Conservation (phyloP, 108 stramenopile species). For the Cyclotella kingstonii region DNA sequence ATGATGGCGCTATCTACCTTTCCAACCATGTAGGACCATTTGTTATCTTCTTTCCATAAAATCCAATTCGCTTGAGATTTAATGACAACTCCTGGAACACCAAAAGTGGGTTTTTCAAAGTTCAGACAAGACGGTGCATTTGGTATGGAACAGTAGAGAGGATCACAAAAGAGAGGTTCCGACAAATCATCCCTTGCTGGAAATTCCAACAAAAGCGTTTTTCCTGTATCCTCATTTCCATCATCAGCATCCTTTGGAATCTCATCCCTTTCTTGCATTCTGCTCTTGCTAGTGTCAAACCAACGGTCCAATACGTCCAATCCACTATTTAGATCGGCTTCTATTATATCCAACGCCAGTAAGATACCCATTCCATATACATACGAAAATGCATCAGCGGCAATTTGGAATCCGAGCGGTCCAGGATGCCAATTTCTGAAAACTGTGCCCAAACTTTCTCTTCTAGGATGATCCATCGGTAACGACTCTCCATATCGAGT, state of each 20-base stretch:
- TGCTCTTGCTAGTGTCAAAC: conserved; percentile 25
- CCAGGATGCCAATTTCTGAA: conserved; percentile 61
- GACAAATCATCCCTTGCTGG: conserved; percentile 29
- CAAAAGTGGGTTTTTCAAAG: conserved; percentile 50
- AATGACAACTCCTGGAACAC: conserved; percentile 15
- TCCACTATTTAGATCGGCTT: conserved; percentile 38
- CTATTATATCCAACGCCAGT: conserved; percentile 48
- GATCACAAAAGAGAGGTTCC: conserved; percentile 34
- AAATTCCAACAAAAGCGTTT: conserved; percentile 2
- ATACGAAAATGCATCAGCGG: conserved; percentile 54
- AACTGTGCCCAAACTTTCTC: conserved; percentile 44
- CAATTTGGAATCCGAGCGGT: conserved; percentile 53
- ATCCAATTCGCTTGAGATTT: no score
- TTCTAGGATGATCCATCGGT: conserved; percentile 39
- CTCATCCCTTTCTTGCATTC: neutral
- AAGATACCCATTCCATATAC: conserved; percentile 39
- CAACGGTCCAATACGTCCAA: conserved; percentile 33
- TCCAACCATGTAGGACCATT: conserved; percentile 38
- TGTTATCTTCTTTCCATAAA: no score
- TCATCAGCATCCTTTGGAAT: neutral
- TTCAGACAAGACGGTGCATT: conserved; percentile 50
- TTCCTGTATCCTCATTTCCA: neutral
- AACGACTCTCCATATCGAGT: conserved; percentile 49
- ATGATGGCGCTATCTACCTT: conserved; percentile 41
- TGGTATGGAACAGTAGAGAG: conserved; percentile 37